These are phyloP conservation scores for Nitzschia putrida DNA, from an alignment of 108 stramenopile species.

Conservation along the genomic window DNA sequence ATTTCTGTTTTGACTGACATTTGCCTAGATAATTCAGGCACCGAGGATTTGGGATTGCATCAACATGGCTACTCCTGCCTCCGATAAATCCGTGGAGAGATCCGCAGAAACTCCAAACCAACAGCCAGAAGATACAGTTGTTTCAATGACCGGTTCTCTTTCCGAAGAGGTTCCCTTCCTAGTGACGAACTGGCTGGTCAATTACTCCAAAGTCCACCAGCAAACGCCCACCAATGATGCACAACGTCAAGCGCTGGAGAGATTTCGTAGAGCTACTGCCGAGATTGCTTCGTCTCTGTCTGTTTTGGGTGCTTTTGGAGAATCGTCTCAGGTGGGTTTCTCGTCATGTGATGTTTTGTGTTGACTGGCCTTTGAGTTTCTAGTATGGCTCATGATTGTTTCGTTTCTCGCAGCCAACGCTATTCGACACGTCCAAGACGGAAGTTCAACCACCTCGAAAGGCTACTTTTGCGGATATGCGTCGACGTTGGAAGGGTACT, in stretches of 20 bases:
- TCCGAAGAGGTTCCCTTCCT: constrained; percentile 69
- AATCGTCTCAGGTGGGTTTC: constrained; percentile 39
- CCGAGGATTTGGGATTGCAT: too few species aligned
- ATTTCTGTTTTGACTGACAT: too few species aligned
- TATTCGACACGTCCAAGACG: neutral
- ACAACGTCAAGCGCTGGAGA: constrained; percentile 41
- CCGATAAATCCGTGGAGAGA: too few species aligned
- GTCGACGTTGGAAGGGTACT: constrained; percentile 47
- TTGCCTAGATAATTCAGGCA: too few species aligned
- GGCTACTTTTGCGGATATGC: constrained; percentile 62
- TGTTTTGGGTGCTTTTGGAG: constrained; percentile 71
- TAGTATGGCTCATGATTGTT: neutral
- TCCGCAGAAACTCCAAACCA: too few species aligned
- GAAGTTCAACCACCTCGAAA: constrained; percentile 12
- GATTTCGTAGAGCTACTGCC: constrained; percentile 56
- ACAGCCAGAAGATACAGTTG: too few species aligned
- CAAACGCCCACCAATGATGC: neutral
- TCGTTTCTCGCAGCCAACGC: constrained; percentile 5
- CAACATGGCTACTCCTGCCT: too few species aligned
- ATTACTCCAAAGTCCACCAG: constrained; percentile 31
- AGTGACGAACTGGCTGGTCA: constrained; percentile 77
- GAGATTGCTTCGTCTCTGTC: constrained; percentile 77
- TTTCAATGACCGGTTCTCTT: too few species aligned
- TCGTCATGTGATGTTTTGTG: too few species aligned
- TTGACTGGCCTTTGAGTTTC: too few species aligned